phyloP scores from a whole-genome alignment of 164 flowering plant genomes.

The Macadamia integrifolia region DNA sequence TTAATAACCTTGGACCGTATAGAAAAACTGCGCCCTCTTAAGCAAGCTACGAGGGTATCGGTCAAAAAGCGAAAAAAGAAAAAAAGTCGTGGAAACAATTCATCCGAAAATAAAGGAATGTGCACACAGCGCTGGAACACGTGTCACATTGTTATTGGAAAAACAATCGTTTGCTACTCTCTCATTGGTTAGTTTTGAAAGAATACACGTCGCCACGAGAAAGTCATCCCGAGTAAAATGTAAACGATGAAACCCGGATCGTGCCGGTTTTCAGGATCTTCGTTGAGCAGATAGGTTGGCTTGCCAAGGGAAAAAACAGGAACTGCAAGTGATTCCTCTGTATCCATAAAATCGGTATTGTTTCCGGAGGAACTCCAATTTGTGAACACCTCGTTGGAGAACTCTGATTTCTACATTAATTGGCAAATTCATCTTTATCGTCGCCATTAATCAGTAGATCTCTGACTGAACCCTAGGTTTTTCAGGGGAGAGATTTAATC shows the following conservation, averaged over 20 bases:
- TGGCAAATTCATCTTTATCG: background rate
- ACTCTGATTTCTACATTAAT: too few relatives aligned
- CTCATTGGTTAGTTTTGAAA: conserved; percentile 25
- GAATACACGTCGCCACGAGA: conserved; percentile 25
- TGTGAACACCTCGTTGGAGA: background rate
- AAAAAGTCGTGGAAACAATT: background rate
- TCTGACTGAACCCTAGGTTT: conserved; percentile 8
- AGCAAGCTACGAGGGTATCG: background rate
- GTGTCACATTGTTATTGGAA: conserved; percentile 19
- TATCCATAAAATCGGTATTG: too few relatives aligned
- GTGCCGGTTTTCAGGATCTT: background rate
- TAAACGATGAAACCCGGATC: background rate
- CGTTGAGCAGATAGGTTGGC: background rate
- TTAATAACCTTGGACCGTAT: too few relatives aligned
- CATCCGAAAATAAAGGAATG: too few relatives aligned
- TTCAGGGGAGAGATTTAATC: conserved; percentile 21
- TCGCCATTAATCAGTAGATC: background rate
- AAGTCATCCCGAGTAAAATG: background rate
- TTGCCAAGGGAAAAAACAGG: background rate
- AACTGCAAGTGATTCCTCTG: background rate
- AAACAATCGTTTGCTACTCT: background rate
- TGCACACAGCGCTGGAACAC: background rate
- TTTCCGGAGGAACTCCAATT: background rate
- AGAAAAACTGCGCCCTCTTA: too few relatives aligned
- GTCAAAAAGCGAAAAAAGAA: background rate